Conservation (phyloP, 768 basidiomycete species). For the Wakefieldia striispora region DNA sequence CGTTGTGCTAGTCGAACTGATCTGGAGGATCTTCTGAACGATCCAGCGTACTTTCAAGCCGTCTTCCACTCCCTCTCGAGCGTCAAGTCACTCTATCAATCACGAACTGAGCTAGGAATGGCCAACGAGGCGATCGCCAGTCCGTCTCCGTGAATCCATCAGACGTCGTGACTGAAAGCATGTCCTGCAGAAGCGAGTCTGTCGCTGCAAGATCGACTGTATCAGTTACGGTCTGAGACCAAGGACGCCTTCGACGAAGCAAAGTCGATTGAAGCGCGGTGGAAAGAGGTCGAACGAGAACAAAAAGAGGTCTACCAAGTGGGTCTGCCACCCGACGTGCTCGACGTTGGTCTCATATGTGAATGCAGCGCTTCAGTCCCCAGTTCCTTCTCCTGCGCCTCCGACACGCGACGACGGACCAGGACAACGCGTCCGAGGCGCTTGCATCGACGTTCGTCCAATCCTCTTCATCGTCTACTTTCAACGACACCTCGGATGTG, state of each 20-base stretch:
- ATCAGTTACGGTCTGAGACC: constrained; percentile 75
- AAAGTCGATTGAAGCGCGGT: constrained; percentile 72
- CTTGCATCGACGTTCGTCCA: constrained; percentile 83
- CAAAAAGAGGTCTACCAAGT: constrained; percentile 91
- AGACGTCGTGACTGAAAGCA: constrained; percentile 4
- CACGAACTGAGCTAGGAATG: constrained; percentile 73
- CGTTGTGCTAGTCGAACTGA: constrained; percentile 67
- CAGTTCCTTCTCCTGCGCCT: constrained; percentile 88
- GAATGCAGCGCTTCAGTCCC: constrained; percentile 71
- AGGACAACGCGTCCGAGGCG: constrained; percentile 86
- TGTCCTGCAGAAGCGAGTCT: constrained; percentile 64
- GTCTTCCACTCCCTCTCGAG: constrained; percentile 75
- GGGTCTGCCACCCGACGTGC: constrained; percentile 11
- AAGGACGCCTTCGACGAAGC: constrained; percentile 88
- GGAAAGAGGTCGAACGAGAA: constrained; percentile 86
- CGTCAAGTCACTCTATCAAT: constrained; percentile 72
- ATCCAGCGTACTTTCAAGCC: constrained; percentile 84
- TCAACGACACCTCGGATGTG: constrained; percentile 46
- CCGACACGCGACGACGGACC: constrained; percentile 82
- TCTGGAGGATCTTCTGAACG: constrained; percentile 83
- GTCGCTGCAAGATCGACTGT: constrained; percentile 70
- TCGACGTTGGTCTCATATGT: constrained; percentile 7
- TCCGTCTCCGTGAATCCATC: constrained; percentile 39
- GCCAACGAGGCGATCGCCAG: constrained; percentile 88
- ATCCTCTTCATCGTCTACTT: constrained; percentile 39